phyloP scores from a whole-genome alignment of 2,329 filamentous ascomycete species.

The Trichoderma guizhouense region DNA sequence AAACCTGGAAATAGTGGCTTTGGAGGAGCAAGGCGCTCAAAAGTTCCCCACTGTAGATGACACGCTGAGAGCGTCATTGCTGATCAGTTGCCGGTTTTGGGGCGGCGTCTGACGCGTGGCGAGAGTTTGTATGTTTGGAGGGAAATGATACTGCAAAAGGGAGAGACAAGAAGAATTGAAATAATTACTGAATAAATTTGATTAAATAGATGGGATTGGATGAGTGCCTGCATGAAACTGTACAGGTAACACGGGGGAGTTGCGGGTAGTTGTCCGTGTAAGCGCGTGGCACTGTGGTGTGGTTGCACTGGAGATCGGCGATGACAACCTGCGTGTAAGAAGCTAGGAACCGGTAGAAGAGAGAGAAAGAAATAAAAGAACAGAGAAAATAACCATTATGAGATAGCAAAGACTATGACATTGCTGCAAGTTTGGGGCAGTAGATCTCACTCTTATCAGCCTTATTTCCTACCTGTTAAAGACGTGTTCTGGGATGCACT shows the following conservation, averaged over 20 bases:
- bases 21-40: background rate
- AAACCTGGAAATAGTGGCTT: conserved; percentile 1
- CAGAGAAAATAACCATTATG: background rate
- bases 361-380: background rate
- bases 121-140: background rate
- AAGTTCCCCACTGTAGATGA: background rate
- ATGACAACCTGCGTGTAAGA: background rate
- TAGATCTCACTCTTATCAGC: too few relatives aligned
- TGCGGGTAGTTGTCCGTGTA: background rate
- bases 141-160: background rate
- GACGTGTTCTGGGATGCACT: background rate
- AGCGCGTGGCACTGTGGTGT: background rate
- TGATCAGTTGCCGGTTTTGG: conserved; percentile 7
- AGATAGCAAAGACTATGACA: background rate
- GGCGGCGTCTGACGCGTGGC: conserved; percentile 2
- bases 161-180: background rate
- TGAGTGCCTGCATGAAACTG: background rate
- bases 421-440: background rate
- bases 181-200: background rate
- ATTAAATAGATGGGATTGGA: background rate
- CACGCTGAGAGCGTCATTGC: conserved; percentile 4
- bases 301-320: background rate
- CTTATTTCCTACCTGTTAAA: too few relatives aligned
- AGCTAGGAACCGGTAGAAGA: background rate
- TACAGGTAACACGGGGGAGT: too few relatives aligned